Evolutionary conservation across 2,329 filamentous ascomycete species (phyloP).

Genomic region (Pseudogymnoascus sp.): DNA sequence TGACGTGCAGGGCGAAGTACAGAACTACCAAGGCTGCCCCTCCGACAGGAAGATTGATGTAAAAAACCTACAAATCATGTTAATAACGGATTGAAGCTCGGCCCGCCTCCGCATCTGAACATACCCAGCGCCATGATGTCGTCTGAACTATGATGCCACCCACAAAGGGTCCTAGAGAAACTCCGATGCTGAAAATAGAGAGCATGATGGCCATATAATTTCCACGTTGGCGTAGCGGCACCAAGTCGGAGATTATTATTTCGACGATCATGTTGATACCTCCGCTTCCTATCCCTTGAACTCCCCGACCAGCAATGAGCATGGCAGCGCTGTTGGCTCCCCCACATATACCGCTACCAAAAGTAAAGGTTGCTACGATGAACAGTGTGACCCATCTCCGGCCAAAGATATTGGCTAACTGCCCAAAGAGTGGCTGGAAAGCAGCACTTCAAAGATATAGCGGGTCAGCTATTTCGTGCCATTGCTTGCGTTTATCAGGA

Average conservation of each 20-base stretch:
- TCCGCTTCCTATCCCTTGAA: conserved; percentile 46
- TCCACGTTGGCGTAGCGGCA: conserved; percentile 40
- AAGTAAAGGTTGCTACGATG: conserved; percentile 39
- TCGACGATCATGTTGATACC: conserved; percentile 40
- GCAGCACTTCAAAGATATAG: conserved; percentile 27
- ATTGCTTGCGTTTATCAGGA: conserved; percentile 3
- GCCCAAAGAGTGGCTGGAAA: conserved; percentile 43
- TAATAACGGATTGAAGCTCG: neutral
- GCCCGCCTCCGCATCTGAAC: neutral
- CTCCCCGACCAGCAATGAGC: conserved; percentile 46
- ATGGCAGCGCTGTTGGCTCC: conserved; percentile 36
- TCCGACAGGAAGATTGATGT: conserved; percentile 22
- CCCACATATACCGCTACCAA: conserved; percentile 47
- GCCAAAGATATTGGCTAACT: conserved; percentile 47
- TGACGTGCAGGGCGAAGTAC: conserved; percentile 25
- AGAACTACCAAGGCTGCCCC: neutral
- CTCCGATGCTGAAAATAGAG: conserved; percentile 35
- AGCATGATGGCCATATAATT: conserved; percentile 35
- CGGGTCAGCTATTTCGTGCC: neutral
- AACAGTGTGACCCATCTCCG: conserved; percentile 36
- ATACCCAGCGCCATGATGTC: conserved; percentile 41
- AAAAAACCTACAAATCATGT: neutral
- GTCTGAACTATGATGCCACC: conserved; percentile 36
- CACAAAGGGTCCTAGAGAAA: conserved; percentile 32
- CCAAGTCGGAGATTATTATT: conserved; percentile 43